phyloP scores from a whole-genome alignment of 257 asterid genomes.

The Ilex aquifolium region DNA sequence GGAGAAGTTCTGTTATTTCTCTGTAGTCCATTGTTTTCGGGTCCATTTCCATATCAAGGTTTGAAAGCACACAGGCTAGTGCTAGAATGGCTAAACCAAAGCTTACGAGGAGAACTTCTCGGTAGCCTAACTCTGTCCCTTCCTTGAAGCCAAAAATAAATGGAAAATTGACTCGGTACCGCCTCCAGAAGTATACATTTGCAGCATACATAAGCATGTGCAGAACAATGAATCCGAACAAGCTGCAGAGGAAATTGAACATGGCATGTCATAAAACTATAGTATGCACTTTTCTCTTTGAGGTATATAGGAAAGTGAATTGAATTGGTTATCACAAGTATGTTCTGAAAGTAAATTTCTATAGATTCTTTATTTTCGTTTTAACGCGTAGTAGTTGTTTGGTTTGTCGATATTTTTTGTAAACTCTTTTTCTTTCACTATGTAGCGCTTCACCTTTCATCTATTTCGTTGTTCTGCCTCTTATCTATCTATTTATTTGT shows the following conservation, averaged over 20 bases:
- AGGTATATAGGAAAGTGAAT: not conserved
- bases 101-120: slow-evolving; percentile 35
- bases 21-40: slow-evolving; percentile 36
- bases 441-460: no score
- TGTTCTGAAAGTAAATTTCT: no score
- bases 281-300: not conserved
- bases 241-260: slow-evolving; percentile 25
- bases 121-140: slow-evolving; percentile 46
- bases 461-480: no score
- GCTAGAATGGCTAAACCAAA: slow-evolving; percentile 37
- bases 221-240: slow-evolving; percentile 52
- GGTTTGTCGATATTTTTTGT: no score
- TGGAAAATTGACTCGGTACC: slow-evolving; percentile 38
- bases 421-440: no score
- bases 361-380: no score
- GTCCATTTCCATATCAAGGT: slow-evolving; percentile 58
- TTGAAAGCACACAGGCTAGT: slow-evolving; percentile 41
- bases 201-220: slow-evolving; percentile 47
- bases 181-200: slow-evolving; percentile 46
- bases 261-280: not conserved
- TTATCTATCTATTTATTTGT: no score
- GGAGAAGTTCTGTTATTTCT: slow-evolving; percentile 43
- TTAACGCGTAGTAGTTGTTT: no score
- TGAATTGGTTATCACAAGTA: not conserved
- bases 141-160: slow-evolving; percentile 51